A percentile compares a stretch with the other conserved stretches of the same genome.
phyloP scores from a whole-genome alignment of 2,329 filamentous ascomycete genomes.

The Aureobasidium sp. region DNA sequence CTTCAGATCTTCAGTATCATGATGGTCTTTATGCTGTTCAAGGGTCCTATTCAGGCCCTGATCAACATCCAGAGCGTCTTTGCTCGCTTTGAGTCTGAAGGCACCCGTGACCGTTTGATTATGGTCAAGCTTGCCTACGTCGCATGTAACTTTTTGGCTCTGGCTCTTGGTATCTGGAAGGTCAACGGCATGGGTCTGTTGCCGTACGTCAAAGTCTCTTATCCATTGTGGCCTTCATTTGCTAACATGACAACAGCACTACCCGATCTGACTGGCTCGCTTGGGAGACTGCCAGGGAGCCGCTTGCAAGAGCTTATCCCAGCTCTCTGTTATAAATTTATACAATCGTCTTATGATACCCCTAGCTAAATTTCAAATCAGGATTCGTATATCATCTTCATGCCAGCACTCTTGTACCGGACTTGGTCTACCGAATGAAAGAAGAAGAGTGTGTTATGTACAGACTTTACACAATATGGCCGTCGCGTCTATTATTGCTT shows the following conservation, averaged over 20 bases:
- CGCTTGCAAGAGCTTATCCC: constrained; percentile 53
- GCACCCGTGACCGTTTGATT: constrained; percentile 65
- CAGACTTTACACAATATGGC: not conserved
- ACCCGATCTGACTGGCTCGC: constrained; percentile 96
- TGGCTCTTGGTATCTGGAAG: constrained; percentile 90
- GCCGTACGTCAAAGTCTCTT: constrained; percentile 54
- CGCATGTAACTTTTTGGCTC: constrained; percentile 72
- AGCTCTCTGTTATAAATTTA: constrained; percentile 16
- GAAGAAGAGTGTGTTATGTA: constrained; percentile 7
- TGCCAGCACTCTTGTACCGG: not conserved
- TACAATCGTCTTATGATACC: not conserved
- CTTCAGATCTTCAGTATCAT: constrained; percentile 99
- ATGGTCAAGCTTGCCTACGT: constrained; percentile 85
- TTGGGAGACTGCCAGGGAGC: constrained; percentile 74
- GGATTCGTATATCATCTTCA: not conserved
- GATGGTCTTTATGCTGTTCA: constrained; percentile 99
- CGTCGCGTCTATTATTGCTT: constrained; percentile 27
- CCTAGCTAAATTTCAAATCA: not conserved
- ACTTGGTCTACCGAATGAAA: not conserved
- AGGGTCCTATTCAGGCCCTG: constrained; percentile 83
- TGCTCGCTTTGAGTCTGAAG: constrained; percentile 78
- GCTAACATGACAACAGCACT: constrained; percentile 52
- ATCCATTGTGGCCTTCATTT: not conserved
- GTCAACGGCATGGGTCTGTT: constrained; percentile 92
- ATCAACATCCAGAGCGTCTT: constrained; percentile 82